Evolutionary conservation across 164 flowering plant species (phyloP), one percentile per base, ranked within the genome.

Genomic region (Hamamelis virginiana): DNA sequence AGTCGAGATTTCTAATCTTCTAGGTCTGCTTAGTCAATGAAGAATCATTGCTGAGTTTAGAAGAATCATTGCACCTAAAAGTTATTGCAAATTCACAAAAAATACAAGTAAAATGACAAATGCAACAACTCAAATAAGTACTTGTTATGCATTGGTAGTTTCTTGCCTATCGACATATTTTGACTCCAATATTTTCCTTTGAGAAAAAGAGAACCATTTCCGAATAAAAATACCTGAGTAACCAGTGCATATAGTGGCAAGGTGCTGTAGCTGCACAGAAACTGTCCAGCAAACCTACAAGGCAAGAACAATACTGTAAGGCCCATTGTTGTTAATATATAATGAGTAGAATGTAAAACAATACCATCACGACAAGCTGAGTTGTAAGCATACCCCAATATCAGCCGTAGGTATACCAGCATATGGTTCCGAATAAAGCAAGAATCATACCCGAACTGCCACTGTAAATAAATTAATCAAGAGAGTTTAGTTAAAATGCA

Each of bases 181-280:
- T 2, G 18, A 15, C 45, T 28, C 18, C 52, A 43, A 21, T 63
- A 45, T 25, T 50, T 47, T 43, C 46, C 25, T 63, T 47, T 27
- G 5, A 13, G 19, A 11, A 25, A 23, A 16, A 47, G 45, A 60
- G 10, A 16, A 60, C 41, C 41, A 33, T 47, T 13, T 33, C 6
- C 8, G 5, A 63, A 18, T 50, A 28, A 23, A 27, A 26, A 25
- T 86, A 95, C 99, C 99, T 95, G 99, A 74, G 99, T 91, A 25
- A 95, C 99, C 64, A 95, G 81, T 28, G 97, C 99, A 81, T 95
- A 92, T 0, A 95, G 84, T 10, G 97, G 99, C 82, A 95, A 79
- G 18, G 99, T 95, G 82, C 96, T 92, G 83, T 95, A 95, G 86
- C 99, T 95, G 84, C 99, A 95, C 9, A 95, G 84, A 58, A 95